Evolutionary conservation across 1,139 yeast species (phyloP).

Genomic region (Diutina mesorugosa): DNA sequence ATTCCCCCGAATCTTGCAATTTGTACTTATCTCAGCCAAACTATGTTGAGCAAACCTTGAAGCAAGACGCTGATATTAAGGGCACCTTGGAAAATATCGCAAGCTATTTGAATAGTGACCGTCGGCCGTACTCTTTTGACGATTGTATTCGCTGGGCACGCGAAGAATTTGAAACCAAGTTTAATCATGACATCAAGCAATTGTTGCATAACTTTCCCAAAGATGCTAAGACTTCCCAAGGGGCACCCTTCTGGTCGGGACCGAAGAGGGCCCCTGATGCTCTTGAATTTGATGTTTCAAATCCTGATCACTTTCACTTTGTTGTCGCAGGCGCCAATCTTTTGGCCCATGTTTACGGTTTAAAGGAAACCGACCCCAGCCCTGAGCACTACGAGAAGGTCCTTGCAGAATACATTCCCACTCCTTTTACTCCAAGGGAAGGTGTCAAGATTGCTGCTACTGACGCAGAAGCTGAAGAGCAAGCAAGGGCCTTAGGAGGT

Average conservation of each 20-base stretch:
- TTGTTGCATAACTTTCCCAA: slow-evolving; percentile 86
- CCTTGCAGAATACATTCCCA: slow-evolving; percentile 32
- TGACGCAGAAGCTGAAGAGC: slow-evolving; percentile 82
- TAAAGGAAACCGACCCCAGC: slow-evolving; percentile 36
- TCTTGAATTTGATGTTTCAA: slow-evolving; percentile 58
- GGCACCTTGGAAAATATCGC: slow-evolving; percentile 72
- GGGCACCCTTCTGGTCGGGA: slow-evolving; percentile 96
- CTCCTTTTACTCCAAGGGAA: slow-evolving; percentile 55
- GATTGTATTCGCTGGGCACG: slow-evolving; percentile 97
- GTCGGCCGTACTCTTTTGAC: slow-evolving; percentile 82
- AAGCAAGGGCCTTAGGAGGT: slow-evolving; percentile 33
- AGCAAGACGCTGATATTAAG: slow-evolving; percentile 86
- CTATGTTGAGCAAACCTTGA: slow-evolving; percentile 80
- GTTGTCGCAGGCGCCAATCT: slow-evolving; percentile 83
- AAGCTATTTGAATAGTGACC: slow-evolving; percentile 39
- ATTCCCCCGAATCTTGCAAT: slow-evolving; percentile 87
- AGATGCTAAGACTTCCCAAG: slow-evolving; percentile 82
- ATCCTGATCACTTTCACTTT: slow-evolving; percentile 71
- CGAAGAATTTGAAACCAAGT: slow-evolving; percentile 72
- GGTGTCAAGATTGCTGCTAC: slow-evolving; percentile 76
- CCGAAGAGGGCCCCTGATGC: slow-evolving; percentile 95
- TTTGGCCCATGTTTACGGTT: slow-evolving; percentile 82
- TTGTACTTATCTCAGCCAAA: slow-evolving; percentile 84
- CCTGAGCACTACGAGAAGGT: slow-evolving; percentile 35
- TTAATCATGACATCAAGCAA: slow-evolving; percentile 77